Evolutionary conservation across 257 asterid species (phyloP), one percentile per base, ranked within the genome.

Genomic region (Scutellaria barbata): DNA sequence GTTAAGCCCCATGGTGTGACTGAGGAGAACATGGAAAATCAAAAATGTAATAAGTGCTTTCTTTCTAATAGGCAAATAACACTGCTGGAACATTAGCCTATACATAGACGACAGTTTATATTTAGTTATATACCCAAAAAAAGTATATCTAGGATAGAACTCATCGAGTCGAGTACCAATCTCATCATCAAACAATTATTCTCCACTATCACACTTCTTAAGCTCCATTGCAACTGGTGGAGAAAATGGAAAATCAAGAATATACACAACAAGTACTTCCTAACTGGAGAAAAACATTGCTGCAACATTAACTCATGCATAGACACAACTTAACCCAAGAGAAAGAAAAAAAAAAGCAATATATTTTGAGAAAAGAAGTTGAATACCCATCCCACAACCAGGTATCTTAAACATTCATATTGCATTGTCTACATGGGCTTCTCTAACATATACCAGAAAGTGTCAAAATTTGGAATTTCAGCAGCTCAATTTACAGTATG

Each of bases 341-440:
- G 3, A 25, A 3, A 25, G 3, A 25, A 3, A 30, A 30, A 6
- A 39, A 67, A 37, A 35, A 13, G 35, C 16, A 9, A 62, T 52
- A 37, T 2, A 16, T 40, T 68, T 43, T 33, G 40, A 14, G 7
- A 18, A 39, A 37, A 37, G 51, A 17, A 35, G 63, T 51, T 16
- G 51, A 52, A 67, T 37, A 30, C 37, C 25, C 30, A 47, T 13
- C 8, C 45, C 33, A 50, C n/a, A 13, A 50, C 33, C 48, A 51
- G 7, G 42, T 54, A 9, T 40, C 42, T 0, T 22, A 7, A 6
- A 69, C 56, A 69, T 55, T 55, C n/a, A 0, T n/a, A 10, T 16
- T 20, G 14, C 75, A 71, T 47, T 71, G 22, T 61, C 60, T 46
- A 48, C 60, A 74, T 53, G 73, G 46, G 46, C 12, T 46, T 56